Evolutionary conservation across 371 early-diverging fungal species (phyloP), one percentile per base, ranked within the genome.

Genomic region (Massospora cicadina): DNA sequence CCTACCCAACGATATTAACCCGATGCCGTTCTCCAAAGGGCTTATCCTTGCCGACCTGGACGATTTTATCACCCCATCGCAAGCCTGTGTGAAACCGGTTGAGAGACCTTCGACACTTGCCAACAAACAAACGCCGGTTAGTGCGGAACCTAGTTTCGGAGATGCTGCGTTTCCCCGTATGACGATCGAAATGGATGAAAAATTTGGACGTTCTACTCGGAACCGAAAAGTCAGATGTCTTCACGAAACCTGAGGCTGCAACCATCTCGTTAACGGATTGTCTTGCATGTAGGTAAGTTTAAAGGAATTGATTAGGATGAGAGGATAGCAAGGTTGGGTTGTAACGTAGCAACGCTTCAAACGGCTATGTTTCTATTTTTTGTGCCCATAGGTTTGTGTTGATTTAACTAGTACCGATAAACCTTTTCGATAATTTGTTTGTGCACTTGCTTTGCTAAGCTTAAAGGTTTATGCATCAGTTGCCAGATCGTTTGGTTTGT

Each of bases 11-110:
- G n/a, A n/a, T n/a, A n/a, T n/a, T n/a, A n/a, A n/a, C n/a, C n/a
- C n/a, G n/a, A 65, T 65, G 66, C 27, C 60, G 17, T 65, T 65
- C 25, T 54, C 55, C 10, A 30, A 54, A 25, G 66, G 66, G n/a
- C 30, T 65, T 13, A 43, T 81, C 24, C 77, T 98, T 21, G 87
- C 94, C 0, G 93, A 95, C 77, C 80, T 98, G 28, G 91, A 95
- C 71, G 96, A 98, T 77, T 95, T 83, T 67, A 92, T 98, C 69
- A 80, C 89, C 25, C 95, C 96, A 23, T 89, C 91, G 26, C 93
- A 94, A 71, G 92, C 88, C 57, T 98, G 95, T 75, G 89, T 96
- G 65, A 93, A 91, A 66, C 98, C 96, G 10, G 88, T 91, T 1
- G 86, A 89, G 68, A 62, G 17, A 73, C 85, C 17, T 70, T 84